Base-by-base conservation (phyloP, 352 stramenopile genomes). In the Globisporangium nagaii region DNA sequence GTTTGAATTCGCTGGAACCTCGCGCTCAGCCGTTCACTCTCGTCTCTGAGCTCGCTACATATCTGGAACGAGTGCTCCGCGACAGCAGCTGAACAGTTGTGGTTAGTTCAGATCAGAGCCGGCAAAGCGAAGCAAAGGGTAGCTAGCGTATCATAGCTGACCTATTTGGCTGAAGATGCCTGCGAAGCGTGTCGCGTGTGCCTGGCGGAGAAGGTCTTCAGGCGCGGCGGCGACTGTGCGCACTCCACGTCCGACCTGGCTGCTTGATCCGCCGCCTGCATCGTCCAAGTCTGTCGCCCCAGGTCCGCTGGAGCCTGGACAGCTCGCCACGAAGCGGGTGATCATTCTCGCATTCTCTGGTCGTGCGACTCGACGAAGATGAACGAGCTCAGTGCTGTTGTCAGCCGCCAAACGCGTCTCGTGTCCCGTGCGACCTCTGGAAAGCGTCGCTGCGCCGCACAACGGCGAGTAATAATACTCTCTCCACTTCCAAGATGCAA, bases 41-140 rank as follows among this genome's bases (percentile, higher is more conserved):
- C 68, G 41, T 71, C 55, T 17, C 66, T 68, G 6, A 87, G 63
- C 50, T 85, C 76, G 39, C 50, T 47, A 20, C 85, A 75, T 27
- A 87, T 69, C 8, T 85, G 70, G 1, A 85, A 55, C 22, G 76
- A 72, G 43, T 80, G 66, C 10, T 66, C 68, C 17, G 76, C 66
- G 7, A 87, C 71, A 31, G 60, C 53, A 19, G 76, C 76, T 87
- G n/a, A n/a, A n/a, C n/a, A n/a, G n/a, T n/a, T n/a, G n/a, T n/a
- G n/a, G n/a, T n/a, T n/a, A n/a, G n/a, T n/a, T n/a, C n/a, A n/a
- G n/a, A n/a, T n/a, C n/a, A n/a, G n/a, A n/a, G n/a, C n/a, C n/a
- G n/a, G n/a, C n/a, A n/a, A n/a, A n/a, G n/a, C n/a, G n/a, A n/a
- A n/a, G n/a, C n/a, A n/a, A n/a, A n/a, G n/a, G n/a, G n/a, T n/a